Evolutionary conservation across 371 early-diverging fungal genomes (phyloP).

Genomic region (Apophysomyces ossiformis): DNA sequence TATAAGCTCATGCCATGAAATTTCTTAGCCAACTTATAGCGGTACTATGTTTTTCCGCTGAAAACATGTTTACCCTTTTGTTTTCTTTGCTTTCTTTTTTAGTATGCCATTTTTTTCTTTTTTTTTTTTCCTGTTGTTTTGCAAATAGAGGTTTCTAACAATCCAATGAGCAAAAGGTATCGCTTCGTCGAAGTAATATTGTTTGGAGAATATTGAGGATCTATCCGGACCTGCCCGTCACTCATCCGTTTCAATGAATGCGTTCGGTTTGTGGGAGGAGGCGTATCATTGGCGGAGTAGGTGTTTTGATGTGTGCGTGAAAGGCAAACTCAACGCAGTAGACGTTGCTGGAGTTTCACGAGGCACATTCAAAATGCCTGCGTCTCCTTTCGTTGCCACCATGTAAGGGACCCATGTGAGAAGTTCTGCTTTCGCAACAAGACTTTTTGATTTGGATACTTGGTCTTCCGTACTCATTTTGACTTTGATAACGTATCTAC

Average conservation of each 20-base stretch:
- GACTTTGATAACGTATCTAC: background rate
- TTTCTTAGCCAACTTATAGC: no score
- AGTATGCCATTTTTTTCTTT: no score
- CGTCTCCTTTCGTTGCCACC: constrained; percentile 11
- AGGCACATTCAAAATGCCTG: constrained; percentile 21
- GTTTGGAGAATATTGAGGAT: background rate
- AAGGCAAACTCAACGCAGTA: background rate
- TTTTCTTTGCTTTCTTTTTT: no score
- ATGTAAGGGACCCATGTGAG: constrained; percentile 26
- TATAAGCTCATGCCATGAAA: no score
- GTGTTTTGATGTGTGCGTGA: background rate
- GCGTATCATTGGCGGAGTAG: background rate
- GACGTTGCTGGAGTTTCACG: constrained; percentile 15
- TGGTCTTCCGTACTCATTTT: background rate
- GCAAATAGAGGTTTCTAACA: background rate
- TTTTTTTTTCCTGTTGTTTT: background rate
- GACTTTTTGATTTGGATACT: background rate
- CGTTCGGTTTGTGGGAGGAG: background rate
- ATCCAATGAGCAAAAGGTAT: background rate
- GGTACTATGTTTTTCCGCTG: no score
- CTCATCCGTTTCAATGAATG: background rate
- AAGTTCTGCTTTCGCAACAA: constrained; percentile 17
- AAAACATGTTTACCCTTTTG: no score
- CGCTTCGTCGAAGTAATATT: background rate
- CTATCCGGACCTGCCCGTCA: background rate